These are phyloP conservation scores for Ceratocystis albifundus DNA, from an alignment of 2,329 filamentous ascomycete species.

Conservation along the genomic window DNA sequence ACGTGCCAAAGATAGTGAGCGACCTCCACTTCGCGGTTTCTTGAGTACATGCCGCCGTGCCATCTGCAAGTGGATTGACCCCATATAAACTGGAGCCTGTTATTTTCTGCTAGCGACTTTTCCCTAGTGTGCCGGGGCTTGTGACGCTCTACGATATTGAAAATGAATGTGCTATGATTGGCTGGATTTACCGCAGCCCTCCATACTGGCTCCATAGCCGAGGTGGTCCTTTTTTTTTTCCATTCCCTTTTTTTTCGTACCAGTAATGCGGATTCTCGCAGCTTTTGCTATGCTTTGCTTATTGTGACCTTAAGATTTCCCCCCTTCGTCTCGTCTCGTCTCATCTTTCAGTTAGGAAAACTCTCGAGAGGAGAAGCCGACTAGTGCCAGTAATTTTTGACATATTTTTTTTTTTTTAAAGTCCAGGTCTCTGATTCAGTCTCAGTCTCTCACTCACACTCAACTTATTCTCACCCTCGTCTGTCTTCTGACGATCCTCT, in stretches of 20 bases:
- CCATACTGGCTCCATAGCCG: constrained; percentile 20
- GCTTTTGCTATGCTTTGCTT: constrained; percentile 1
- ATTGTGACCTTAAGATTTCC: background rate
- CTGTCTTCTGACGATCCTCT: constrained; percentile 11
- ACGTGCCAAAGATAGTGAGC: background rate
- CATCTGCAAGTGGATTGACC: too few relatives aligned
- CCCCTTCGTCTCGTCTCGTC: too few relatives aligned
- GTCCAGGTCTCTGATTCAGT: constrained; percentile 11
- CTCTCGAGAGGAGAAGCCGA: background rate
- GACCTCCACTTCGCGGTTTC: background rate
- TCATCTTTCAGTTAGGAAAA: background rate
- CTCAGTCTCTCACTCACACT: background rate
- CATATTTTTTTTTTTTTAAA: constrained; percentile 9
- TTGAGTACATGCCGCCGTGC: too few relatives aligned
- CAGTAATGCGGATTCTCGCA: background rate
- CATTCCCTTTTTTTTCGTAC: constrained; percentile 11
- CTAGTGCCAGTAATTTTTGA: background rate
- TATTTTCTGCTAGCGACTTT: constrained; percentile 13
- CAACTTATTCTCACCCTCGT: background rate
- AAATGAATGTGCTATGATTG: constrained; percentile 22
- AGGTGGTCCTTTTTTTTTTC: constrained; percentile 21
- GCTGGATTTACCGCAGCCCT: constrained; percentile 4
- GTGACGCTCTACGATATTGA: constrained; percentile 19
- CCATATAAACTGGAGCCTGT: constrained; percentile 8
- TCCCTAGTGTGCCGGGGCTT: constrained; percentile 13